phyloP scores from a whole-genome alignment of 2,329 filamentous ascomycete species.

The Arthrinium phaeospermum region DNA sequence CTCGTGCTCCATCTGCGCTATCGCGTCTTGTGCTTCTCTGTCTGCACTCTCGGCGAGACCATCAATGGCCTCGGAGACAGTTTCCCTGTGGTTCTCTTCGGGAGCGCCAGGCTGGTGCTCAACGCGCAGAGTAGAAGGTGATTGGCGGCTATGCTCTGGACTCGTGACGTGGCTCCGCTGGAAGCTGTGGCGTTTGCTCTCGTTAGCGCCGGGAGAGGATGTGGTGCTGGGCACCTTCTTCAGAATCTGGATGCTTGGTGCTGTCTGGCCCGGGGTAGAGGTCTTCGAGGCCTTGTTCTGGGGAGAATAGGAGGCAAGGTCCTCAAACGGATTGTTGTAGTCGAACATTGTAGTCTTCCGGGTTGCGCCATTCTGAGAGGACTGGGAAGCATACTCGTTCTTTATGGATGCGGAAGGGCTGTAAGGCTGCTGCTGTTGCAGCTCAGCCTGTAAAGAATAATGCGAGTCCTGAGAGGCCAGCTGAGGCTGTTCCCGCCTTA shows the following conservation, averaged over 20 bases:
- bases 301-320: constrained; percentile 47
- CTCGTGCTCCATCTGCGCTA: constrained; percentile 61
- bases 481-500: constrained; percentile 30
- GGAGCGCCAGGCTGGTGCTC: constrained; percentile 27
- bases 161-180: constrained; percentile 52
- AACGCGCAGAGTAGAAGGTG: constrained; percentile 36
- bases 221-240: constrained; percentile 52
- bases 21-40: constrained; percentile 66
- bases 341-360: constrained; percentile 39
- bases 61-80: constrained; percentile 72
- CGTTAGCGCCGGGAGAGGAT: constrained; percentile 46
- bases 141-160: constrained; percentile 47
- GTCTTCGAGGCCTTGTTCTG: constrained; percentile 49
- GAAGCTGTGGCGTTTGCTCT: constrained; percentile 46
- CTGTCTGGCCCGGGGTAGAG: constrained; percentile 38
- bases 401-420: constrained; percentile 34
- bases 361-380: constrained; percentile 32
- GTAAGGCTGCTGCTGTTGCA: constrained; percentile 20
- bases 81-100: constrained; percentile 58
- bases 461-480: constrained; percentile 26
- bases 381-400: constrained; percentile 34
- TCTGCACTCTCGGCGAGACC: constrained; percentile 64
- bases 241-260: constrained; percentile 52
- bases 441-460: constrained; percentile 28
- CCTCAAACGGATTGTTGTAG: constrained; percentile 49